Evolutionary conservation across 192 early-diverging fungal genomes (phyloP).

Genomic region (Backusella liffmaniae): DNA sequence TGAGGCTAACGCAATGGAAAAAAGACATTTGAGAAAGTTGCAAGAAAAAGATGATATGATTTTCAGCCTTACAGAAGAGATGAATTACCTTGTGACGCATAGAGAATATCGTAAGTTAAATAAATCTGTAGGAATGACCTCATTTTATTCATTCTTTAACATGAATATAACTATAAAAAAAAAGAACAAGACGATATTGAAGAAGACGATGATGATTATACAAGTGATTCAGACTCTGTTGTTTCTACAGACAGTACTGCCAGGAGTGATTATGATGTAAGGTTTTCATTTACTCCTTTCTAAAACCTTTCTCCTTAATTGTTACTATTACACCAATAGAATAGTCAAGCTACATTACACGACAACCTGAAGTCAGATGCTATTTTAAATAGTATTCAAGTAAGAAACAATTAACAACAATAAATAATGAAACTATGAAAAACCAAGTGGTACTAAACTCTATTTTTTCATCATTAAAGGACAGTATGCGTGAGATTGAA

Average conservation of each 20-base stretch:
- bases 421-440: background rate
- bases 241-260: background rate
- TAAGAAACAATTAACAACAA: background rate
- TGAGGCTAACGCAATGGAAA: background rate
- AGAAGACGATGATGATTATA: background rate
- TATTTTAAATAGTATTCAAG: conserved; percentile 8
- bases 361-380: background rate
- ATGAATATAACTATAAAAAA: background rate
- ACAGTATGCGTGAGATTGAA: conserved; percentile 13
- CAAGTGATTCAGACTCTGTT: conserved; percentile 4
- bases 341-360: conserved; percentile 4
- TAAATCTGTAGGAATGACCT: conserved; percentile 12
- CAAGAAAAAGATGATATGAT: conserved; percentile 9
- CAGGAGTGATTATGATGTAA: conserved; percentile 10
- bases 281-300: background rate
- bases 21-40: conserved; percentile 10
- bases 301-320: background rate
- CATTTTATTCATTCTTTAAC: conserved; percentile 7
- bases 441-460: background rate
- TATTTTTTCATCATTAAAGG: background rate
- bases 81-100: conserved; percentile 6
- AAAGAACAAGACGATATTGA: background rate
- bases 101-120: conserved; percentile 16
- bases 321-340: background rate
- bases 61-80: background rate